Percentiles rank a stretch among this genome's conserved stretches.
phyloP scores from a whole-genome alignment of 2,329 filamentous ascomycete genomes.

The Aureobasidium lini region DNA sequence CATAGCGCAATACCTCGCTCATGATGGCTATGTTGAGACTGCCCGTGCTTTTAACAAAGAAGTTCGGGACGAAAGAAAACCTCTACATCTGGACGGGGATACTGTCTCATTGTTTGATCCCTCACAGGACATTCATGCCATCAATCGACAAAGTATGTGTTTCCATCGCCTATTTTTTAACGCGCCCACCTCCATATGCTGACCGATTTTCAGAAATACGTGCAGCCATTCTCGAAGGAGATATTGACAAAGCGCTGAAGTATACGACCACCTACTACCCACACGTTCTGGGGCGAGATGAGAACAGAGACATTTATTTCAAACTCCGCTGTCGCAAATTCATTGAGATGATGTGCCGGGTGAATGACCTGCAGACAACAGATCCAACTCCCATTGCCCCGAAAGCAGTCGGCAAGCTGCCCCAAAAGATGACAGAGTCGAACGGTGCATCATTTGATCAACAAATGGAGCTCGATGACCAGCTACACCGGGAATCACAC shows the following conservation, averaged over 20 bases:
- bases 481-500: constrained; percentile 30
- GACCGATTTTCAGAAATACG: constrained; percentile 59
- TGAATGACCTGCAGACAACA: constrained; percentile 54
- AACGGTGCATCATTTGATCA: constrained; percentile 34
- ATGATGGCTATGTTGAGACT: constrained; percentile 93
- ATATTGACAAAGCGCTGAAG: constrained; percentile 85
- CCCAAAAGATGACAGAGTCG: constrained; percentile 7
- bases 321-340: constrained; percentile 84
- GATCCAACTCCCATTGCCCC: constrained; percentile 22
- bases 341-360: constrained; percentile 82
- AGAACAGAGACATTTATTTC: constrained; percentile 78
- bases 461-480: constrained; percentile 53
- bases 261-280: constrained; percentile 73
- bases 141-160: constrained; percentile 73
- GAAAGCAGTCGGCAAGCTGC: constrained; percentile 25
- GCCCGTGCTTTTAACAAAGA: constrained; percentile 82
- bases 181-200: background rate
- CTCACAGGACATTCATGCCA: constrained; percentile 76
- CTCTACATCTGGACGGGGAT: constrained; percentile 39
- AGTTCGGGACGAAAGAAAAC: constrained; percentile 63
- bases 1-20: constrained; percentile 80
- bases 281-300: constrained; percentile 59
- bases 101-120: constrained; percentile 55
- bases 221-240: constrained; percentile 77
- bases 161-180: background rate